Percentiles rank a stretch among this genome's conserved stretches.
phyloP scores from a whole-genome alignment of 768 basidiomycete species.

The Russula sp. region DNA sequence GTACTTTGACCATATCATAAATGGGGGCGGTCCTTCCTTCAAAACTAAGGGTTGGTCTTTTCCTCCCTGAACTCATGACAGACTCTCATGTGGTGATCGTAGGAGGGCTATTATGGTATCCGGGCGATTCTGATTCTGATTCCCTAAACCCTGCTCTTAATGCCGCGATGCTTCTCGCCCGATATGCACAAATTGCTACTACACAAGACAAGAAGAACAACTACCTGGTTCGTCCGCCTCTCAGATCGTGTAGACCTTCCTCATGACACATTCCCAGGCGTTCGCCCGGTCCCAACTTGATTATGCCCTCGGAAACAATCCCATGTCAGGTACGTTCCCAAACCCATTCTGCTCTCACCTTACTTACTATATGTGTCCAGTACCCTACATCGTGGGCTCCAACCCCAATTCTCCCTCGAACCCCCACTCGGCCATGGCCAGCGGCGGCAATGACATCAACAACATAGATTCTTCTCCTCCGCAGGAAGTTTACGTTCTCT shows the following conservation, averaged over 20 bases:
- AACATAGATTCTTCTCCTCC: constrained; percentile 66
- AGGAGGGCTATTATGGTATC: constrained; percentile 78
- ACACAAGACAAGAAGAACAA: constrained; percentile 45
- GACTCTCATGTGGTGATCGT: background rate
- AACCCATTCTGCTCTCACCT: background rate
- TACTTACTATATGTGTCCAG: constrained; percentile 28
- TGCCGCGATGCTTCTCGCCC: constrained; percentile 71
- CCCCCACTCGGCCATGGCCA: constrained; percentile 85
- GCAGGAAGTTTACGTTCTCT: constrained; percentile 68
- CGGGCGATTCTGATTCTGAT: constrained; percentile 75
- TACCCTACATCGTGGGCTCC: constrained; percentile 78
- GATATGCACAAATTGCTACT: constrained; percentile 71
- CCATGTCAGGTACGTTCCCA: constrained; percentile 62
- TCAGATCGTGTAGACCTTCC: background rate
- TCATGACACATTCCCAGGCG: constrained; percentile 33
- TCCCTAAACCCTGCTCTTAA: constrained; percentile 85
- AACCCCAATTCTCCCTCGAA: constrained; percentile 89
- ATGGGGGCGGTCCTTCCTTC: constrained; percentile 44
- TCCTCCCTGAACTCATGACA: background rate
- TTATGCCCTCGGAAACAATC: constrained; percentile 82
- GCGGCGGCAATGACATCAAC: constrained; percentile 66
- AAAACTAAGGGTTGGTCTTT: constrained; percentile 51
- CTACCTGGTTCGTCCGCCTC: constrained; percentile 45
- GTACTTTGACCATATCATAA: constrained; percentile 69
- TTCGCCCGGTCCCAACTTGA: constrained; percentile 74